Evolutionary conservation across 805 yeast species (phyloP).

Genomic region (Sugiyamaella lignohabitans): DNA sequence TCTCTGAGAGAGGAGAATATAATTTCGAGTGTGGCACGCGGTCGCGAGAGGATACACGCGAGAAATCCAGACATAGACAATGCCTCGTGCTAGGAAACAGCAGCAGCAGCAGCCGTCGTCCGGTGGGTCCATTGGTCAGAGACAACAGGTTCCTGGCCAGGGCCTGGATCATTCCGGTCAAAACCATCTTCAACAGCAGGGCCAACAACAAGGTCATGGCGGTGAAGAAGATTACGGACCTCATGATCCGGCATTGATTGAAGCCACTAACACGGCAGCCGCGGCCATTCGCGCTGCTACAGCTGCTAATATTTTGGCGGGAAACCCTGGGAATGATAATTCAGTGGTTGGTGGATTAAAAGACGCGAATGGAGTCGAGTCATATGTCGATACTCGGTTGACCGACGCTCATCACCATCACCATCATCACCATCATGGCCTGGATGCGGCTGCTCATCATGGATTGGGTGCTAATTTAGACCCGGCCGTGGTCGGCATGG

Average conservation of each 20-base stretch:
- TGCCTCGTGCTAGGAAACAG: too few relatives aligned
- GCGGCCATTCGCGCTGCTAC: not conserved
- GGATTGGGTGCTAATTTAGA: not conserved
- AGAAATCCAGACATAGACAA: too few relatives aligned
- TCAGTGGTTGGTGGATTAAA: not conserved
- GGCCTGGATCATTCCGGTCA: too few relatives aligned
- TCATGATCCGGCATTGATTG: slow-evolving; percentile 1
- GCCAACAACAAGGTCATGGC: not conserved
- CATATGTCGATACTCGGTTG: too few relatives aligned
- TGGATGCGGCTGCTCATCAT: not conserved
- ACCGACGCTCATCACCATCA: not conserved
- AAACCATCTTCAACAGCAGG: not conserved
- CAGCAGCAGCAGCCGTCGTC: too few relatives aligned
- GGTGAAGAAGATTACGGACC: not conserved
- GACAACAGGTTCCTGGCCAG: too few relatives aligned
- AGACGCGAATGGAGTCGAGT: too few relatives aligned
- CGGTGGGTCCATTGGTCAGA: too few relatives aligned
- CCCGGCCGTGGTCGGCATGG: not conserved
- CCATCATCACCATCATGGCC: not conserved
- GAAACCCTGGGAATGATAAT: not conserved
- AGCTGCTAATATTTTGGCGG: not conserved
- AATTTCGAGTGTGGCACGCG: too few relatives aligned
- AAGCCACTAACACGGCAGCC: not conserved
- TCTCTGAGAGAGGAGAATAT: too few relatives aligned
- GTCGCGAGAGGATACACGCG: too few relatives aligned